A percentile compares a stretch with the other conserved stretches of the same genome.
Evolutionary conservation across 805 yeast species (phyloP).

Genomic region (Sugiyamaella floridensis): DNA sequence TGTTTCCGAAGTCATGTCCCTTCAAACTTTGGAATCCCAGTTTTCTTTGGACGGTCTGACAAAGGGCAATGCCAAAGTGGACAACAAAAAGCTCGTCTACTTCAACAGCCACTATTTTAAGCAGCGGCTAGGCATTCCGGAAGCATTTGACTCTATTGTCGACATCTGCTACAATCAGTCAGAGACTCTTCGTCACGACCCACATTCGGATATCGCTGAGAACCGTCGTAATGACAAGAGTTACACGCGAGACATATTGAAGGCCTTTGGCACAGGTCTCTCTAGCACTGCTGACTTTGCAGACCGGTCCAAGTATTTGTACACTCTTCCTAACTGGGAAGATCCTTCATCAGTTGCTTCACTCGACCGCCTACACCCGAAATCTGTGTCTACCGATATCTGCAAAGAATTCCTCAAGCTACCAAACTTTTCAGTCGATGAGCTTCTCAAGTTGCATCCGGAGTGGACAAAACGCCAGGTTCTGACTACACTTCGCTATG

Average conservation of each 20-base stretch:
- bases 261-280: constrained; percentile 43
- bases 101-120: constrained; percentile 70
- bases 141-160: constrained; percentile 33
- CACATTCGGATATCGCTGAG: constrained; percentile 10
- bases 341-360: not conserved
- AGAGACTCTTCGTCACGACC: not conserved
- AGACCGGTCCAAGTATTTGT: constrained; percentile 38
- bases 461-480: constrained; percentile 27
- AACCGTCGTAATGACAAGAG: constrained; percentile 13
- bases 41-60: constrained; percentile 73
- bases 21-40: constrained; percentile 41
- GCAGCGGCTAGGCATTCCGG: constrained; percentile 36
- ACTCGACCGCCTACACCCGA: not conserved
- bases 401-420: not conserved
- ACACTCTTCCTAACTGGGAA: constrained; percentile 1
- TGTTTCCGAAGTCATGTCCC: constrained; percentile 25
- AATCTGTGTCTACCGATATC: not conserved
- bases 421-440: not conserved
- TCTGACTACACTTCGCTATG: constrained; percentile 56
- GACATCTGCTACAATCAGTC: constrained; percentile 7
- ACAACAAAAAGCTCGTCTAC: constrained; percentile 61
- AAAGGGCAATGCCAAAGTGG: constrained; percentile 90
- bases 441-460: constrained; percentile 1
- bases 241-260: constrained; percentile 36
- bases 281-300: constrained; percentile 48